Conservation (phyloP, 768 basidiomycete species). For the Lactarius quietus region DNA sequence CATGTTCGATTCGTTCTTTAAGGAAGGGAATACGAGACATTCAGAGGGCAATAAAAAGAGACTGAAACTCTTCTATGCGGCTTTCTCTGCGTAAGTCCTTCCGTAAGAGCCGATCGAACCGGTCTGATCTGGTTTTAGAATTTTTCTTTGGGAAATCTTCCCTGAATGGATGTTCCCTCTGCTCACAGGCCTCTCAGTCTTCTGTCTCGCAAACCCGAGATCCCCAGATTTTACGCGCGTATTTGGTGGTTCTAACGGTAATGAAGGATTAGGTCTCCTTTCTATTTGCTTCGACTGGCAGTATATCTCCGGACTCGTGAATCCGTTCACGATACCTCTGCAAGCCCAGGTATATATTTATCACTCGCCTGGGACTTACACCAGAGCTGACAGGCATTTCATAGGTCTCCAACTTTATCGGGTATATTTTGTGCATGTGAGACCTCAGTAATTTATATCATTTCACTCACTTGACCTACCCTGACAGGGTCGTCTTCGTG, state of each 20-base stretch:
- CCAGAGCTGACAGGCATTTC: background rate
- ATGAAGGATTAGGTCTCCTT: constrained; percentile 30
- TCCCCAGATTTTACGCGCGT: constrained; percentile 28
- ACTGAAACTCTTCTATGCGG: constrained; percentile 48
- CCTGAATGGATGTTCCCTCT: constrained; percentile 26
- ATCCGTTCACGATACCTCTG: constrained; percentile 53
- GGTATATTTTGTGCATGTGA: constrained; percentile 51
- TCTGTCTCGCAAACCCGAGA: constrained; percentile 31
- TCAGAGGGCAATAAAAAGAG: constrained; percentile 36
- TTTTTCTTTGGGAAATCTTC: constrained; percentile 30
- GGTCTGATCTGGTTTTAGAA: constrained; percentile 28
- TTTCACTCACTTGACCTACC: background rate
- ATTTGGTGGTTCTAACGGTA: constrained; percentile 29
- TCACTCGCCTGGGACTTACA: background rate
- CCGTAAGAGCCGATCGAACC: background rate
- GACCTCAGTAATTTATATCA: constrained; percentile 10
- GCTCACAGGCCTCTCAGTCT: constrained; percentile 31
- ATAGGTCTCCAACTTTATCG: constrained; percentile 47
- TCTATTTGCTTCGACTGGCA: constrained; percentile 31
- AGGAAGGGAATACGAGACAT: constrained; percentile 34
- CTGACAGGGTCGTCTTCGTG: constrained; percentile 28
- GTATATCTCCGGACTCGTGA: constrained; percentile 33
- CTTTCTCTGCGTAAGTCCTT: constrained; percentile 34
- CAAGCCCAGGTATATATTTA: constrained; percentile 38
- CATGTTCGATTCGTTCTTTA: constrained; percentile 49